Percentiles rank a stretch among this genome's conserved stretches.
Evolutionary conservation across 2,329 filamentous ascomycete genomes (phyloP).

Genomic region (Ascosphaera pollenicola): DNA sequence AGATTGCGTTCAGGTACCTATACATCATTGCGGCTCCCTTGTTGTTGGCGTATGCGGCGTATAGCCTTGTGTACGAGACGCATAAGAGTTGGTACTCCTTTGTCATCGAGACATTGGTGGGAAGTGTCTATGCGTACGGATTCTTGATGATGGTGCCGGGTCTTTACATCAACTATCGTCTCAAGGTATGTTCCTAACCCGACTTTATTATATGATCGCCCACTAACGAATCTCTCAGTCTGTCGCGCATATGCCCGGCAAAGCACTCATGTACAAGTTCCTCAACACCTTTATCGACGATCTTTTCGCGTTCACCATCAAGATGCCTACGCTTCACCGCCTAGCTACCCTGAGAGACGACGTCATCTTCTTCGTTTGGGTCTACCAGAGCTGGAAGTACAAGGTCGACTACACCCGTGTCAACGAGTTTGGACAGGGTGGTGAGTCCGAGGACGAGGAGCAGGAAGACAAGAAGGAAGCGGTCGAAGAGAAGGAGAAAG

Average conservation of each 20-base stretch:
- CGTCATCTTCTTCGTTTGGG: slow-evolving; percentile 92
- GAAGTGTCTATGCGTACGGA: slow-evolving; percentile 90
- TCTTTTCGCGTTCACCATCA: slow-evolving; percentile 95
- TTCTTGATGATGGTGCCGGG: slow-evolving; percentile 99
- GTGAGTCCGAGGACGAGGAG: slow-evolving; percentile 56
- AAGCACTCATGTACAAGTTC: slow-evolving; percentile 97
- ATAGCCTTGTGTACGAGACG: slow-evolving; percentile 76
- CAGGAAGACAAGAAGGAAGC: slow-evolving; percentile 23
- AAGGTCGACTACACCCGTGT: slow-evolving; percentile 76
- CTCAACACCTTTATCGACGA: slow-evolving; percentile 98
- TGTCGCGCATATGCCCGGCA: slow-evolving; percentile 89
- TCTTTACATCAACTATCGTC: slow-evolving; percentile 96
- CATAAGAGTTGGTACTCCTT: slow-evolving; percentile 99
- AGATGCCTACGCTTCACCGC: slow-evolving; percentile 90
- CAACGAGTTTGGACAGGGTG: slow-evolving; percentile 96
- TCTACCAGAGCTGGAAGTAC: slow-evolving; percentile 90
- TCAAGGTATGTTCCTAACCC: slow-evolving; percentile 40
- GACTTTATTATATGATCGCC: slow-evolving; percentile 2
- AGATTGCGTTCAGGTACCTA: slow-evolving; percentile 94
- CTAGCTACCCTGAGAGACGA: slow-evolving; percentile 86
- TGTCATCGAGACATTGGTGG: slow-evolving; percentile 83
- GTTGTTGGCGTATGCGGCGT: slow-evolving; percentile 68
- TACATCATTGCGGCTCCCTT: slow-evolving; percentile 82
- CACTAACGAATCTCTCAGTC: slow-evolving; percentile 16
- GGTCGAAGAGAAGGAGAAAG: slow-evolving; percentile 12